Evolutionary conservation across 371 early-diverging fungal genomes (phyloP), one percentile per base, ranked within the genome.

Genomic region (Mortierella sp.): DNA sequence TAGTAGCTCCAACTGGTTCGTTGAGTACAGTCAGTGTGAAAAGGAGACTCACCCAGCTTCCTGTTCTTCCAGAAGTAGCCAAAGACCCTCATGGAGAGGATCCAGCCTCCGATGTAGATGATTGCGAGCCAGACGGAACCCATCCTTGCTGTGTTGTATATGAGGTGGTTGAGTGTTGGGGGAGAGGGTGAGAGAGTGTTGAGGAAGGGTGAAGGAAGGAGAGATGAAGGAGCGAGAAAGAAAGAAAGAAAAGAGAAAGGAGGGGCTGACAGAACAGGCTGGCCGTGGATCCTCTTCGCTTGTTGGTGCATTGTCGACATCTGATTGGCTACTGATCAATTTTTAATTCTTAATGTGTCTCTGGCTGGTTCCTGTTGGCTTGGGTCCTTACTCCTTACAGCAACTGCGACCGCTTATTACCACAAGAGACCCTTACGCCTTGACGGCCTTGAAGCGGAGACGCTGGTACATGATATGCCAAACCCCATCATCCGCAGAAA

Each of bases 381-480:
- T 10, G 48, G 43, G 8, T 21, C 55, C 9, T 43, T 26, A 10
- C 13, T 37, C n/a, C 44, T 43, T 26, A 1, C 19, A 5, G 4
- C 13, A 1, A 55, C 55, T 55, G 5, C 55, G 26, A 14, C 31
- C 24, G 24, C 24, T 24, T 3, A 3, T 28, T 31, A 59, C 59
- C 5, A n/a, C 34, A 26, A 5, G 28, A n/a, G 14, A 28, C 2
- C 1, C 24, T 61, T 67, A 75, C 28, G 26, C 50, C 37, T 70
- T 80, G 75, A 77, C 75, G 13, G 80, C 80, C 78, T 83, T 80
- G 75, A 83, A 83, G 24, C 92, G 83, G n/a, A 93, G 84, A 44
- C 94, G 89, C 54, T 88, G 88, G 82, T 94, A 94, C 88, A 92
- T 91, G 28, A 91, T 74, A 46, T 83, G 84, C 94, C 94, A 94